Percentiles rank a stretch among this genome's conserved stretches.
Evolutionary conservation across 371 early-diverging fungal genomes (phyloP).

Genomic region (Scutellospora calospora): DNA sequence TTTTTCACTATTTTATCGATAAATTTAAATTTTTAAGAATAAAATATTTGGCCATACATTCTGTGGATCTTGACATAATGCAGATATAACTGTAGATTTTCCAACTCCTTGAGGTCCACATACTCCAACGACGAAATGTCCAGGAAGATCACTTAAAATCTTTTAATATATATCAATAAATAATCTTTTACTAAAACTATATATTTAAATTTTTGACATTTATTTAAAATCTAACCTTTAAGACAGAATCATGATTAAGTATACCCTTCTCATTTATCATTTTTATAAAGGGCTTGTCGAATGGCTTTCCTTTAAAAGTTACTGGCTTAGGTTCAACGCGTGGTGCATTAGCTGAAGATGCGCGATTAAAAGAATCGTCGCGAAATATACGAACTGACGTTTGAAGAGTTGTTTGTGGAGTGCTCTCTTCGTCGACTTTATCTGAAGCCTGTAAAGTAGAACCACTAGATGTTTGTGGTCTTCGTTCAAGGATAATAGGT

Average conservation of each 20-base stretch:
- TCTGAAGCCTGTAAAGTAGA: not conserved
- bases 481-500: constrained; percentile 40
- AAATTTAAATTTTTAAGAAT: not conserved
- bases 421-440: not conserved
- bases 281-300: constrained; percentile 37
- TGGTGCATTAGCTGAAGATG: not conserved
- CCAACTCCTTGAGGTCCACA: constrained; percentile 77
- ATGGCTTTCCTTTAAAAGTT: constrained; percentile 11
- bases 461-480: not conserved
- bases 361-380: not conserved
- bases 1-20: not conserved
- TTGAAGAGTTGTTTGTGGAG: not conserved
- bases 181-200: too few species aligned
- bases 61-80: constrained; percentile 58
- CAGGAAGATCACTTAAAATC: constrained; percentile 74
- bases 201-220: not conserved
- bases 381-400: not conserved
- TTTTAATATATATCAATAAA: constrained; percentile 34
- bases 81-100: constrained; percentile 74
- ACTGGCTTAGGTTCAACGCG: not conserved
- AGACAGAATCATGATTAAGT: constrained; percentile 29
- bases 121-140: constrained; percentile 80
- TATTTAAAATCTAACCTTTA: constrained; percentile 20
- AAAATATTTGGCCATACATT: constrained; percentile 47
- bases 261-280: constrained; percentile 41